These are phyloP conservation scores for Tephrocybe sp. DNA, from an alignment of 768 basidiomycete genomes.

Conservation along the genomic window DNA sequence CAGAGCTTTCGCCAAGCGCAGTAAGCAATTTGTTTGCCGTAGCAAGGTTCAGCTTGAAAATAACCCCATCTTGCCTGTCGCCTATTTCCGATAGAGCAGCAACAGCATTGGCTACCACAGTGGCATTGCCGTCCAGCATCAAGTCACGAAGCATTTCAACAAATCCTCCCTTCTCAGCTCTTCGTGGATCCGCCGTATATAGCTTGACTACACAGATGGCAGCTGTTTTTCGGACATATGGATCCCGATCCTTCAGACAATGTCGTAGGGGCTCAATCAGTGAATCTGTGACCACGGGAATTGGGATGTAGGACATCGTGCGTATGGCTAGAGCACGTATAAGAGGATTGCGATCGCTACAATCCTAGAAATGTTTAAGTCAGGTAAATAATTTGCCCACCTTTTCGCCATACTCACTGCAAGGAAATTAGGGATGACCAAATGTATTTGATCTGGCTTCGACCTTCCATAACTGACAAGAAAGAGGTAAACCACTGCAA, in stretches of 20 bases:
- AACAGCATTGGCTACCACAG: constrained; percentile 96
- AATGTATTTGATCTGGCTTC: constrained; percentile 90
- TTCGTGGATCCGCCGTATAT: constrained; percentile 82
- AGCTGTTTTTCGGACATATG: constrained; percentile 98
- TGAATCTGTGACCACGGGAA: constrained; percentile 81
- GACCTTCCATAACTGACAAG: constrained; percentile 95
- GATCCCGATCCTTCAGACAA: constrained; percentile 90
- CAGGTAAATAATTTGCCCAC: not conserved
- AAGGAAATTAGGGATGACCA: constrained; percentile 88
- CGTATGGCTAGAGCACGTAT: constrained; percentile 96
- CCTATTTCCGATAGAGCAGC: constrained; percentile 97
- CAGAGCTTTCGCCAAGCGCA: constrained; percentile 93
- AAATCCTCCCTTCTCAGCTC: constrained; percentile 87
- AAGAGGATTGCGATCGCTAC: constrained; percentile 92
- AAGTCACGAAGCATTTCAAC: constrained; percentile 89
- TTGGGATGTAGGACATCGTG: constrained; percentile 98
- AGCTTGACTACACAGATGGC: constrained; percentile 97
- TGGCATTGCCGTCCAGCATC: constrained; percentile 91
- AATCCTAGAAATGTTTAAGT: constrained; percentile 59
- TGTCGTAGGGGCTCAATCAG: constrained; percentile 89
- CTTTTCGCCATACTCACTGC: constrained; percentile 47
- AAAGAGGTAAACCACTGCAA: constrained; percentile 93
- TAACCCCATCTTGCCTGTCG: constrained; percentile 91
- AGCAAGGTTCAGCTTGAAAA: constrained; percentile 83
- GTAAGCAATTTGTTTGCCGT: constrained; percentile 88